Base-by-base conservation (phyloP, 2,329 filamentous ascomycete genomes). In the Botryotinia calthae region DNA sequence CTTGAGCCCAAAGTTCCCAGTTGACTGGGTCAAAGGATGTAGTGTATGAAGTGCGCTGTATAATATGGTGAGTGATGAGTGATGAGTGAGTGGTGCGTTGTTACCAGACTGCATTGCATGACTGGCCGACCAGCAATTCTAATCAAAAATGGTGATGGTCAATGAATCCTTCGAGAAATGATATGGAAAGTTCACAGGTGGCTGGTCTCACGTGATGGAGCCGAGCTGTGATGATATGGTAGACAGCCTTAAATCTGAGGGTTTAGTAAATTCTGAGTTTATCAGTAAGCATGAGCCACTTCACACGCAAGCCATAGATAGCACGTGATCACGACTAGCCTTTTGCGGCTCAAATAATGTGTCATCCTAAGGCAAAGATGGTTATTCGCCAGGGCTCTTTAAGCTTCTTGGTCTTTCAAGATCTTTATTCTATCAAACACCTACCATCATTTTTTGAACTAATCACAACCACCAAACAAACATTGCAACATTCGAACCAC, bases 361-460 rank as follows among this genome's bases (percentile, higher is more conserved):
- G 20, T 65, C 46, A 71, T 54, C 69, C 70, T 71, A n/a, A 71
- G 70, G 70, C 70, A 71, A 46, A 46, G n/a, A 58, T 34, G 56
- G 16, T 56, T 34, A 44, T 59, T 37, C 56, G 51, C 22, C 64
- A 66, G 46, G 64, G 46, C 61, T 71, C 67, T 70, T 70, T 48
- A 62, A 46, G 48, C 37, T 71, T 71, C 69, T 31, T 56, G 61
- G 14, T 66, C 70, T 66, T 71, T 71, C 70, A 58, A 66, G 59
- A 66, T 58, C 48, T 58, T 72, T 72, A 44, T 72, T 72, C 51
- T 31, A 61, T 59, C 62, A 72, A 61, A 48, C 48, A 37, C 63
- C 31, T 44, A n/a, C 51, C 42, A 59, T 70, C 58, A 40, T 42
- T 28, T 63, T 7, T 28, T n/a, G 25, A 25, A 46, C 54, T 31